A percentile compares a stretch with the other conserved stretches of the same genome.
These are phyloP conservation scores for Hordeum pubiflorum DNA, from an alignment of 202 grass and related monocot species.

Conservation along the genomic window DNA sequence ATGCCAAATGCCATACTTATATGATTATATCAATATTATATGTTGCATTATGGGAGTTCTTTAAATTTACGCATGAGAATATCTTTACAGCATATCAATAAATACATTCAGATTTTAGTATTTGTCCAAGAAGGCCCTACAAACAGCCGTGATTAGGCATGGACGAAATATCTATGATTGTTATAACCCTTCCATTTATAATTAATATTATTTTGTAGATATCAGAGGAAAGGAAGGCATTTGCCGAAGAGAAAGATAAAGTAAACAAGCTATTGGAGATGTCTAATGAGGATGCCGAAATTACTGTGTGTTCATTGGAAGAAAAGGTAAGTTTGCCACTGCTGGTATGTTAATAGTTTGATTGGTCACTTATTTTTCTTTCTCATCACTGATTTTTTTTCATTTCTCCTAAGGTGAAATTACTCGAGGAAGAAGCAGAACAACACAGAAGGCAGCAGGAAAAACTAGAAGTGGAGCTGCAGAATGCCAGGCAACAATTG, in stretches of 20 bases:
- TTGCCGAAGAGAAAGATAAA: constrained; percentile 75
- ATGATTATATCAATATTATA: too few relatives aligned
- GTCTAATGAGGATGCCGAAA: constrained; percentile 63
- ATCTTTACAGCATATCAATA: background rate
- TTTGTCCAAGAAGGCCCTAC: background rate
- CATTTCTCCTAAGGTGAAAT: constrained; percentile 46
- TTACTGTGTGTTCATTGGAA: constrained; percentile 65
- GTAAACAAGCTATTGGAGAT: constrained; percentile 67
- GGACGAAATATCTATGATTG: background rate
- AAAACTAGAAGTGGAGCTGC: constrained; percentile 62
- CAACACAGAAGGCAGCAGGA: constrained; percentile 49
- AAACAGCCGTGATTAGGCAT: background rate
- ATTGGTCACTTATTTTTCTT: background rate
- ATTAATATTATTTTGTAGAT: constrained; percentile 33
- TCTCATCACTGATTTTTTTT: background rate
- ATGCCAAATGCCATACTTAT: too few relatives aligned
- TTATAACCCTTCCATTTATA: background rate
- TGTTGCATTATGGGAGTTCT: background rate
- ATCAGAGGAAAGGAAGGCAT: constrained; percentile 47
- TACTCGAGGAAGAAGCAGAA: constrained; percentile 52
- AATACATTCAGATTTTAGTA: background rate
- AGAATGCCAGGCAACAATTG: constrained; percentile 53
- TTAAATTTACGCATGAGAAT: background rate
- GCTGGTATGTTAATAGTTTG: background rate
- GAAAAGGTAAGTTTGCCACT: constrained; percentile 40